Conservation (phyloP, 306 rosid species). For the Prunus armeniaca region DNA sequence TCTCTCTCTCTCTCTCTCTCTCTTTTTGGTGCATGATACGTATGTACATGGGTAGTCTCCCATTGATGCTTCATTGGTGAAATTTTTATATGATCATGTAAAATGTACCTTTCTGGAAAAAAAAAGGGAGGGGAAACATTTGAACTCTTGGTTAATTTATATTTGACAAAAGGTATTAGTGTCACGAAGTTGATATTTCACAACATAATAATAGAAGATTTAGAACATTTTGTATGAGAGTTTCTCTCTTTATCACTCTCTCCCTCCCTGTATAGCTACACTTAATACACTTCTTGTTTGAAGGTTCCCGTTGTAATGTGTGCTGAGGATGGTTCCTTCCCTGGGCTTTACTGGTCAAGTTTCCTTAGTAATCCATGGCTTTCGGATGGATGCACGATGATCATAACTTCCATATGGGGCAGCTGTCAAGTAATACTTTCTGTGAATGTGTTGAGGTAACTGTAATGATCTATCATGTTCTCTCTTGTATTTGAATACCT, state of each 20-base stretch:
- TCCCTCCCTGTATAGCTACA: neutral
- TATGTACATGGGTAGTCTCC: conserved; percentile 4
- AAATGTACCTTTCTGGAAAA: neutral
- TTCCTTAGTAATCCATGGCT: conserved; percentile 69
- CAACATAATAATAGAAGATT: neutral
- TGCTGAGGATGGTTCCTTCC: conserved; percentile 72
- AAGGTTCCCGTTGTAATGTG: conserved; percentile 77
- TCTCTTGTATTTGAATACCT: conserved; percentile 1
- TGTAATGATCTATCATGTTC: conserved; percentile 15
- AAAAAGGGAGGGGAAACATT: neutral
- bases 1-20: neutral
- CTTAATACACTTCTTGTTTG: conserved; percentile 14
- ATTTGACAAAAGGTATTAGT: neutral
- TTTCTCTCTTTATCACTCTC: neutral
- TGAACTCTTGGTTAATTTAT: neutral
- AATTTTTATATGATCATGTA: neutral
- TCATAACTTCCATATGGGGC: conserved; percentile 66
- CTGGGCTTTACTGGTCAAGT: conserved; percentile 65
- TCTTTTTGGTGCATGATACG: neutral
- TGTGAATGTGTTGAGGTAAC: conserved; percentile 69
- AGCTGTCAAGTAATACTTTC: conserved; percentile 73
- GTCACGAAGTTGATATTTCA: neutral
- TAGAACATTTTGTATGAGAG: neutral
- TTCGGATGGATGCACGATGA: conserved; percentile 71
- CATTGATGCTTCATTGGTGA: neutral